A percentile compares a stretch with the other conserved stretches of the same genome.
Conservation (phyloP, 495 filamentous ascomycete genomes). For the Trichodelitschia bisporula region DNA sequence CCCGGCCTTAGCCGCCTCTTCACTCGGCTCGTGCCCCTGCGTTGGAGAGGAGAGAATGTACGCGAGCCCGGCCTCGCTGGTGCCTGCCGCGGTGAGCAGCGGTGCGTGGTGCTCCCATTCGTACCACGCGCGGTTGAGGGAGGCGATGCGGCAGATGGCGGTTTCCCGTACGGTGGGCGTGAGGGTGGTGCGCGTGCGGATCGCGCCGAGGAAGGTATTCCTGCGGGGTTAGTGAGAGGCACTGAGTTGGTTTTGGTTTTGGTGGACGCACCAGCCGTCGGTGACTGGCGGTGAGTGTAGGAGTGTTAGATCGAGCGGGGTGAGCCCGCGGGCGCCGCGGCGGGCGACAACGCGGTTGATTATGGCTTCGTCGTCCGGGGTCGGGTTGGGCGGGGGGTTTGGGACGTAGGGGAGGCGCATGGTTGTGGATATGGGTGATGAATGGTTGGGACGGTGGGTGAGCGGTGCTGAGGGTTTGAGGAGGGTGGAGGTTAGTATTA, state of each 20-base stretch:
- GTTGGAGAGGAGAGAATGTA: slow-evolving; percentile 1
- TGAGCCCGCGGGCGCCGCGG: slow-evolving; percentile 9
- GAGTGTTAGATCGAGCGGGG: slow-evolving; percentile 15
- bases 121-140: slow-evolving; percentile 14
- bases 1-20: too few species aligned
- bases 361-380: slow-evolving; percentile 7
- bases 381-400: slow-evolving; percentile 7
- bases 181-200: slow-evolving; percentile 12
- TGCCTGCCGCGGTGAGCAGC: slow-evolving; percentile 16
- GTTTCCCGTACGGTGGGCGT: slow-evolving; percentile 10
- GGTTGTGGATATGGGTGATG: too few species aligned
- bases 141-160: slow-evolving; percentile 15
- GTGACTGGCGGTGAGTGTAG: slow-evolving; percentile 15
- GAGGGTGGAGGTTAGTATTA: too few species aligned
- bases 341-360: slow-evolving; percentile 13
- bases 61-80: slow-evolving; percentile 22
- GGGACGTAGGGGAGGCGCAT: slow-evolving; percentile 17
- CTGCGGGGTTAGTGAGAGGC: too few species aligned
- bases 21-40: background rate
- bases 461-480: too few species aligned
- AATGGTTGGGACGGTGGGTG: too few species aligned
- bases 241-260: too few species aligned
- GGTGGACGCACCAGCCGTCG: slow-evolving; percentile 17
- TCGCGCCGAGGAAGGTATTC: slow-evolving; percentile 15
- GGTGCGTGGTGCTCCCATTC: slow-evolving; percentile 15